Evolutionary conservation across 495 filamentous ascomycete species (phyloP).

Genomic region (Entonaema liquescens): DNA sequence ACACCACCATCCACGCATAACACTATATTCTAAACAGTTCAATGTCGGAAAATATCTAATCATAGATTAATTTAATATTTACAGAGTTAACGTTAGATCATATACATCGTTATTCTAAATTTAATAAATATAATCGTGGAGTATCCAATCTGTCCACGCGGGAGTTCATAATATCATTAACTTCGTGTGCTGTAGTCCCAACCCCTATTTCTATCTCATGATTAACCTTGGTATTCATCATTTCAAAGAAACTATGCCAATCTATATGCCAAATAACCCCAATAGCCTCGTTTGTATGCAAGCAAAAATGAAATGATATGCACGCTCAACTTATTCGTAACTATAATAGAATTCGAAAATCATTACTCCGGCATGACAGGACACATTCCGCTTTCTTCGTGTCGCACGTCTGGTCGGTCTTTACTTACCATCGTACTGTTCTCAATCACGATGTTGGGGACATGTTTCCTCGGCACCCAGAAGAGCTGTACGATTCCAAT

Average conservation of each 20-base stretch:
- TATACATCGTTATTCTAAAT: not conserved
- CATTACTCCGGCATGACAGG: slow-evolving; percentile 6
- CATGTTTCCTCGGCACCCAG: slow-evolving; percentile 58
- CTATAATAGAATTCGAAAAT: not conserved
- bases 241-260: not conserved
- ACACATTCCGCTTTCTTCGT: not conserved
- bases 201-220: slow-evolving; percentile 3
- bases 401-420: not conserved
- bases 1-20: not conserved
- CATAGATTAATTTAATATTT: not conserved
- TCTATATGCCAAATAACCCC: not conserved
- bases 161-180: slow-evolving; percentile 17
- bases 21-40: not conserved
- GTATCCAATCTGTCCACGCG: slow-evolving; percentile 8
- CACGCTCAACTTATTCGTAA: not conserved
- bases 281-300: not conserved
- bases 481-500: slow-evolving; percentile 70
- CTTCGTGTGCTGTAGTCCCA: not conserved
- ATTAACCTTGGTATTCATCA: not conserved
- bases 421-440: slow-evolving; percentile 6
- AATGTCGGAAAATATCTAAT: too few relatives aligned
- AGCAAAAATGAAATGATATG: not conserved
- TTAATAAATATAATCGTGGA: not conserved
- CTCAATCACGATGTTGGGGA: slow-evolving; percentile 21
- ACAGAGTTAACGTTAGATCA: not conserved